phyloP scores from a whole-genome alignment of 768 basidiomycete genomes.

The Strobilomyces echinocephalus region DNA sequence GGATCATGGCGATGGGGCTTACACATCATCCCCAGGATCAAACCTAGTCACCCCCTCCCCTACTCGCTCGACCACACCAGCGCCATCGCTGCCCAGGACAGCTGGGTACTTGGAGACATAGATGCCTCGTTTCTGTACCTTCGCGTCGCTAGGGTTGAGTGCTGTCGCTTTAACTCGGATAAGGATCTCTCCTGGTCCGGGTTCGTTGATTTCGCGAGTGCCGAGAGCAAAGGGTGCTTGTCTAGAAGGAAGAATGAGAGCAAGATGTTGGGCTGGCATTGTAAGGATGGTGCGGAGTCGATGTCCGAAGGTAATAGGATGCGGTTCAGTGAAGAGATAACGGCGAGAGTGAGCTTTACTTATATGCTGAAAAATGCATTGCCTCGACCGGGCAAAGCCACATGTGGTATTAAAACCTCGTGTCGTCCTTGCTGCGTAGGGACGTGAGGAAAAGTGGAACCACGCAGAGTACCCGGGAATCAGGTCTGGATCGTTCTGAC shows the following conservation, averaged over 20 bases:
- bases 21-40: conserved; percentile 52
- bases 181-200: conserved; percentile 45
- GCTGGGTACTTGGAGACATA: conserved; percentile 41
- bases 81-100: conserved; percentile 45
- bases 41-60: conserved; percentile 49
- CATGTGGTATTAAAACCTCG: conserved; percentile 30
- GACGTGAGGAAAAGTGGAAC: conserved; percentile 23
- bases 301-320: conserved; percentile 11
- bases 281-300: conserved; percentile 4
- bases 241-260: conserved; percentile 30
- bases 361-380: conserved; percentile 29
- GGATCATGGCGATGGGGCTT: conserved; percentile 18
- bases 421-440: conserved; percentile 31
- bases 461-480: conserved; percentile 26
- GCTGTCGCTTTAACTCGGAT: conserved; percentile 44
- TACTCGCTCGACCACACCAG: conserved; percentile 48
- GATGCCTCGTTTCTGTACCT: conserved; percentile 39
- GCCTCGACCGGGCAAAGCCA: conserved; percentile 25
- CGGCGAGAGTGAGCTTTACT: conserved; percentile 17
- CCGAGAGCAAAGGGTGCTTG: conserved; percentile 35
- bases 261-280: conserved; percentile 25
- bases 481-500: conserved; percentile 30
- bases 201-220: conserved; percentile 34
- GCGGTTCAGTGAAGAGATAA: conserved; percentile 20
- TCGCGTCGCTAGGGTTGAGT: conserved; percentile 53